Evolutionary conservation across 2,329 filamentous ascomycete genomes (phyloP), one percentile per base, ranked within the genome.

Genomic region (Cercospora zeae-maydis): DNA sequence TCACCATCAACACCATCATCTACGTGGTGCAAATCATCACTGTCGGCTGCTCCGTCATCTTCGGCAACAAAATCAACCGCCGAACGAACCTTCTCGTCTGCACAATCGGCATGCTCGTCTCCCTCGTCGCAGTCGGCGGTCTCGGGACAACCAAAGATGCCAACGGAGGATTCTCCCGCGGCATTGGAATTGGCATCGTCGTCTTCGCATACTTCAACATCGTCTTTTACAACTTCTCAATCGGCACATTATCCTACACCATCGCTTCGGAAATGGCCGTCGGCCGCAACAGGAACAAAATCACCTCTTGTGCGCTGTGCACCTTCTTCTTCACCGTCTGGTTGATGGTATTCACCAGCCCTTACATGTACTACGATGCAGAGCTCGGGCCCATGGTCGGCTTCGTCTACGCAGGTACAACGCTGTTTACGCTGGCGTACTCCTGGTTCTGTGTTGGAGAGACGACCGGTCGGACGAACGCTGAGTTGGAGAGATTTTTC

Each of bases 221-320:
- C 45, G 63, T 68, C 16, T 68, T 66, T 55, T 68, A 68, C 58
- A 68, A 68, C 58, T 68, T 66, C 60, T 68, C 66, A 4, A 68
- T 68, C 45, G 66, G 66, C 27, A 68, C 66, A 1, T 52, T 68
- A 7, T 68, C 66, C 13, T 68, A 68, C 55, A 68, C 66, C 4
- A 68, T 68, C 37, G 71, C 71, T 1, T 77, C 75, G 3, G 80
- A 83, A 64, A 79, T 81, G 76, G 77, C 80, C 0, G 79, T 81
- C 24, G 80, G 80, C 3, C 76, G 75, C 13, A 82, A 83, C 70
- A 73, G 78, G 54, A 80, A 80, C 69, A 80, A 81, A 68, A 81
- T 80, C 65, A 77, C 74, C n/a, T 73, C 77, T 8, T 73, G 76
- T 4, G 74, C 79, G 0, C 77, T 82, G 0, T 78, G 73, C 2